phyloP scores from a whole-genome alignment of 805 yeast genomes.

The Metschnikowia continentalis region DNA sequence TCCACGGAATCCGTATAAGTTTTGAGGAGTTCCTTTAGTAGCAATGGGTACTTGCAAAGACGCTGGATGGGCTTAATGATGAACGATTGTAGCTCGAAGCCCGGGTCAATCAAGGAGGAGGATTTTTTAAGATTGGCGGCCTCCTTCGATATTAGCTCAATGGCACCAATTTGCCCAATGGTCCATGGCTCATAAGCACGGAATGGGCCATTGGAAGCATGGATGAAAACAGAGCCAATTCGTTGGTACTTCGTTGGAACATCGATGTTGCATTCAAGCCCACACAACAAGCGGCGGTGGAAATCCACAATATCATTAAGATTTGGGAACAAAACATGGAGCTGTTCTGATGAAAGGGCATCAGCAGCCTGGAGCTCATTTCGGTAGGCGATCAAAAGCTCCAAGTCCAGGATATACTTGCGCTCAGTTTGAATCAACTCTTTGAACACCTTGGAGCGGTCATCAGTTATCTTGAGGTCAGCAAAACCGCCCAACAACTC shows the following conservation, averaged over 20 bases:
- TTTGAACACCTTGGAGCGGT: slow-evolving; percentile 70
- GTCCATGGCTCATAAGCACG: slow-evolving; percentile 93
- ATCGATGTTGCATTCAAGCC: slow-evolving; percentile 80
- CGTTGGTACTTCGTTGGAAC: slow-evolving; percentile 75
- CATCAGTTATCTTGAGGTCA: slow-evolving; percentile 41
- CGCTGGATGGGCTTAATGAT: slow-evolving; percentile 94
- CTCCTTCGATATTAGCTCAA: slow-evolving; percentile 70
- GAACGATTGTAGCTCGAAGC: slow-evolving; percentile 84
- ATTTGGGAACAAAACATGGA: slow-evolving; percentile 82
- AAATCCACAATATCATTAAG: slow-evolving; percentile 80
- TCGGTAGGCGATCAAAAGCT: slow-evolving; percentile 63
- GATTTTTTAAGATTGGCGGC: slow-evolving; percentile 51
- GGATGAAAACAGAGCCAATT: slow-evolving; percentile 83
- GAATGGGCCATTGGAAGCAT: slow-evolving; percentile 75
- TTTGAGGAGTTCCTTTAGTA: slow-evolving; percentile 72
- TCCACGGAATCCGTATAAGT: slow-evolving; percentile 35
- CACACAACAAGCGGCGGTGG: slow-evolving; percentile 83
- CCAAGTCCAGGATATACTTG: slow-evolving; percentile 88
- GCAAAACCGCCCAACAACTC: slow-evolving; percentile 12
- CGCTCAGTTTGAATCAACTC: slow-evolving; percentile 90
- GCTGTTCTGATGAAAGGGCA: slow-evolving; percentile 69
- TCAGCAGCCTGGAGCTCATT: slow-evolving; percentile 63
- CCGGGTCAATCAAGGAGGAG: slow-evolving; percentile 66
- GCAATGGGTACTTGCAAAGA: slow-evolving; percentile 88
- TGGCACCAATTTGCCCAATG: slow-evolving; percentile 80